These are phyloP conservation scores for Torulaspora indica DNA, from an alignment of 805 yeast species.

Conservation along the genomic window DNA sequence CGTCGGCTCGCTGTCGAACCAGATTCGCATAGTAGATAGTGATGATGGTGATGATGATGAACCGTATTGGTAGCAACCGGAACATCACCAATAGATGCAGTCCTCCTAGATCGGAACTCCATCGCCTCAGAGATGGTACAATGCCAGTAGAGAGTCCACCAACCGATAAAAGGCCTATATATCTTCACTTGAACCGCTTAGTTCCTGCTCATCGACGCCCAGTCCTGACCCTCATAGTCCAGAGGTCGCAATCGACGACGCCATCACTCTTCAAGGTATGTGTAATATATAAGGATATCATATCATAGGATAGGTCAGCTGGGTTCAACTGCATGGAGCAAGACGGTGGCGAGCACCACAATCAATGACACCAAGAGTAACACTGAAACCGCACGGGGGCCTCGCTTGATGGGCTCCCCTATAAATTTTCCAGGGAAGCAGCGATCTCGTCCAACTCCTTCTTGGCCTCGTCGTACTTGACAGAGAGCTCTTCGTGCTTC, in stretches of 20 bases:
- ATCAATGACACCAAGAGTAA: background rate
- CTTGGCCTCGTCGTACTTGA: constrained; percentile 77
- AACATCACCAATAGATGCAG: constrained; percentile 1
- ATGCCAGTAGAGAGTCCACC: background rate
- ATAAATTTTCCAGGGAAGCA: constrained; percentile 76
- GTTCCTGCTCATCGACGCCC: constrained; percentile 2
- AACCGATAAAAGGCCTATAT: background rate
- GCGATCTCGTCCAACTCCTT: constrained; percentile 94
- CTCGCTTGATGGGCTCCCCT: constrained; percentile 4
- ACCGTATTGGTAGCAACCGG: constrained; percentile 7
- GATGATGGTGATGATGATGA: constrained; percentile 24
- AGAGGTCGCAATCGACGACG: background rate
- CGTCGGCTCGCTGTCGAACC: constrained; percentile 9
- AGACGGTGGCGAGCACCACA: background rate
- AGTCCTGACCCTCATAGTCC: background rate
- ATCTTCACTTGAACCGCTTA: background rate
- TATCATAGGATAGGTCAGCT: background rate
- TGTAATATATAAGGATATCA: background rate
- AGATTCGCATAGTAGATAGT: constrained; percentile 13
- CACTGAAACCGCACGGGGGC: background rate
- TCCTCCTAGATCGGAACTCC: constrained; percentile 6
- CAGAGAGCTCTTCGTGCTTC: constrained; percentile 82
- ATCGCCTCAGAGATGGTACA: background rate
- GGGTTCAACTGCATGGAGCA: constrained; percentile 1
- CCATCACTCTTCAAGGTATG: background rate